Evolutionary conservation across 163 green algal genomes (phyloP).

Genomic region (Picocystis sp.): DNA sequence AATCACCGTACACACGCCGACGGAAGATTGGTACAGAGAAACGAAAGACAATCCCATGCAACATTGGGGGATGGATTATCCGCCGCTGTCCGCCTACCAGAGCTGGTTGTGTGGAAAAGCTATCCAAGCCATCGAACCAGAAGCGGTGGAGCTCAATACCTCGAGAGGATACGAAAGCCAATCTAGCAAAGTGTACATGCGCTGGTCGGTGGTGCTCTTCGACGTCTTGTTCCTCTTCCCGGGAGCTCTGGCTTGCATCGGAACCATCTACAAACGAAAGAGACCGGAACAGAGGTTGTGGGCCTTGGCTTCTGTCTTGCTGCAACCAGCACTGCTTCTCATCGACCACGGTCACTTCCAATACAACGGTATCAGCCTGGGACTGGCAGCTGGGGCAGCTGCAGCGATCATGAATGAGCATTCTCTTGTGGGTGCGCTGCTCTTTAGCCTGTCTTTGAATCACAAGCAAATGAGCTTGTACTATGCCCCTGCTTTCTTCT

Average conservation of each 20-base stretch:
- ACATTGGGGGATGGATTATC: conserved; percentile 97
- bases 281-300: conserved; percentile 4
- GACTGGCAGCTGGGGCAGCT: conserved; percentile 29
- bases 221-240: conserved; percentile 65
- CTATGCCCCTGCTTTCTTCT: conserved; percentile 90
- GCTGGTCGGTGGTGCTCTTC: conserved; percentile 59
- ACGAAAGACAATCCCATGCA: conserved; percentile 51
- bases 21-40: conserved; percentile 62
- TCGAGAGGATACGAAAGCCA: conserved; percentile 49
- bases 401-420: conserved; percentile 7
- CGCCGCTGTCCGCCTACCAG: conserved; percentile 87
- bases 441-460: conserved; percentile 70
- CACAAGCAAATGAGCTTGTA: conserved; percentile 97
- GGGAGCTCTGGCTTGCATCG: conserved; percentile 21
- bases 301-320: conserved; percentile 34
- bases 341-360: conserved; percentile 99
- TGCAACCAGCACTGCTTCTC: conserved; percentile 67
- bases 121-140: conserved; percentile 50
- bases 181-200: conserved; percentile 66
- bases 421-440: conserved; percentile 35
- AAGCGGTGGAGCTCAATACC: conserved; percentile 40
- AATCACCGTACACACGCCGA: conserved; percentile 48
- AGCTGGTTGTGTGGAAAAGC: conserved; percentile 57
- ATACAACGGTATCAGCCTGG: conserved; percentile 94
- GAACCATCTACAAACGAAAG: conserved; percentile 12